Base-by-base conservation (phyloP, 495 filamentous ascomycete species). In the Aspergillus incahuasiensis region DNA sequence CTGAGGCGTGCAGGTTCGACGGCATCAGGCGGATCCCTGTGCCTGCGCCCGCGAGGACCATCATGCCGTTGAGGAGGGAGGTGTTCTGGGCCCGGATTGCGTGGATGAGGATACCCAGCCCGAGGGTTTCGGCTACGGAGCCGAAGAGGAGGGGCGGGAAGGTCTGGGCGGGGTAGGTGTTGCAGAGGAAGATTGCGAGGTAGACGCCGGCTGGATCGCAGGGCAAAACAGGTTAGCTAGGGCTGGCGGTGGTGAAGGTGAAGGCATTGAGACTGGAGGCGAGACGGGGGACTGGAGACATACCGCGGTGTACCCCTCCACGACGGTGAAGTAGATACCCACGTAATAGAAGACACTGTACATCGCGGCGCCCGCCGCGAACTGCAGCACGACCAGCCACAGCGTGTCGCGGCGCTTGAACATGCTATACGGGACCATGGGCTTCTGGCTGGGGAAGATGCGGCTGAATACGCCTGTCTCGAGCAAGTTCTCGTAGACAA, bases 341-440 rank as follows among this genome's bases (percentile, higher is more conserved):
- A 84, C 76, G 57, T 82, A 86, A 63, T 86, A 86, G 63, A 84
- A 80, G 24, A 84, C 74, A 12, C 74, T 70, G 59, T 75, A 78
- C 55, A 51, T 56, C 52, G 73, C 74, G 64, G 79, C 75, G 8
- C 82, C 82, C 2, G 74, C 70, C 8, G 73, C 62, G 45, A 83
- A 78, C 64, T 82, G 78, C 58, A 85, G 66, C 30, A 77, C 67
- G n/a, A 77, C 69, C 13, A 86, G 55, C 35, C 83, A 65, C 2
- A 74, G 66, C 12, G 78, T 72, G 58, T 87, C 79, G n/a, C 72
- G 66, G 24, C 76, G 67, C 16, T 49, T 52, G 38, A 85, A 67
- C 35, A 85, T 54, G 21, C 70, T 64, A 61, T 78, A 81, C 1
- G 82, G 79, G 40, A 86, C 70, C 81, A 84, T 85, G 15, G 82